Base-by-base conservation (phyloP, 2,329 filamentous ascomycete species). In the Incumbomyces lentus region DNA sequence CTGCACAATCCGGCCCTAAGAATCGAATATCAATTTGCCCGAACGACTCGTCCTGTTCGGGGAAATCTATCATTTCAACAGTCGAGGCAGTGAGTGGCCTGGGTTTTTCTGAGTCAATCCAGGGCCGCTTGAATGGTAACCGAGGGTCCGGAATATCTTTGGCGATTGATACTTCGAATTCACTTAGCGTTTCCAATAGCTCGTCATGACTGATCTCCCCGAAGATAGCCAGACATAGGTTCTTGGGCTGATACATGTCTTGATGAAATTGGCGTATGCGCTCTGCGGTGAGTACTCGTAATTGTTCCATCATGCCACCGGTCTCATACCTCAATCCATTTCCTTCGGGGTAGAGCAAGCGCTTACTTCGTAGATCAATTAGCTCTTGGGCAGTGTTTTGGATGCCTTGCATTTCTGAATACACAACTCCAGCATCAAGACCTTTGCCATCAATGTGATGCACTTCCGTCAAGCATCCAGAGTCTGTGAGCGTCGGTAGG, bases 211-310 rank as follows among this genome's bases (percentile, higher is more conserved):
- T 81, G 1, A 94, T 79, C 64, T 95, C 88, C 36, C 92, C 92
- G n/a, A 93, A 83, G 49, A 98, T 80, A 19, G 95, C 78, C 22
- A 98, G 69, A 53, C 89, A 93, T 49, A 98, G 71, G 59, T 98
- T 98, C 62, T 89, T 90, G 2, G 92, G 92, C 62, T 96, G 90
- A 60, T 98, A 98, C 90, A 98, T 96, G 53, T 89, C 85, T 52
- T 81, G 81, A 64, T 98, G 92, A 59, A 96, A 98, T 49, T 82
- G 79, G n/a, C 92, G 82, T 55, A 98, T 98, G 33, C 88, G 81
- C 44, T 95, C 84, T 1, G 88, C 81, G 0, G 87, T 92, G 39
- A 98, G 70, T 2, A 88, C 80, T 35, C 92, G 81, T 41, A 98
- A 73, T 30, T 88, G 84, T 58, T 95, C 86, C 70, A 93, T 93